Conservation (phyloP, 2,329 filamentous ascomycete genomes). For the Blastomyces gilchristii region DNA sequence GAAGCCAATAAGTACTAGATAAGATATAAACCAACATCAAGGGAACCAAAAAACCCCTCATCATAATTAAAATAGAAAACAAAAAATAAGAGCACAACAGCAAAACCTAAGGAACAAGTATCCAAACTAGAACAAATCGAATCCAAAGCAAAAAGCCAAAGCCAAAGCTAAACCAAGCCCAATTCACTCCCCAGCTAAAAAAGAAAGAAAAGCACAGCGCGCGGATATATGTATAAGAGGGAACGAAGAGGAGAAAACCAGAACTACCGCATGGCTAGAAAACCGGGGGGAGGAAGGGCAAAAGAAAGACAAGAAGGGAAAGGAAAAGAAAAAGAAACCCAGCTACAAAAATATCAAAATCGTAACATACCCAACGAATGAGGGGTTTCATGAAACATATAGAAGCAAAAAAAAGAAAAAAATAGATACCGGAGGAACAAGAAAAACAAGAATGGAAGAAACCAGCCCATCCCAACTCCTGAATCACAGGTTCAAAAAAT, state of each 20-base stretch:
- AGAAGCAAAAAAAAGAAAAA: neutral
- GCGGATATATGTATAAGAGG: conserved; percentile 12
- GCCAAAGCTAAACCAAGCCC: neutral
- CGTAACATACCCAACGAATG: neutral
- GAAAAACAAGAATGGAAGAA: neutral
- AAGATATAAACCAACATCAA: neutral
- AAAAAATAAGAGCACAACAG: neutral
- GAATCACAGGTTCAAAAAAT: neutral
- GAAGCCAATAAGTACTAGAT: neutral
- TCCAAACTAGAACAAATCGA: neutral
- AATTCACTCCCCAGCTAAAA: conserved; percentile 4
- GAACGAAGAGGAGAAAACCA: conserved; percentile 19
- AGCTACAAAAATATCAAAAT: neutral
- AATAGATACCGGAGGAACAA: neutral
- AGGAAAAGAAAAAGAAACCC: neutral
- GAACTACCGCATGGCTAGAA: neutral
- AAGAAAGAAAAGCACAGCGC: conserved; percentile 1
- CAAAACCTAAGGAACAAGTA: neutral
- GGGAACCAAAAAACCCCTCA: neutral
- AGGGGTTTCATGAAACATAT: neutral
- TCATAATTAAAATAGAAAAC: neutral
- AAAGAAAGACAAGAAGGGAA: neutral
- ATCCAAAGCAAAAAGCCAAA: neutral
- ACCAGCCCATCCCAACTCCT: neutral
- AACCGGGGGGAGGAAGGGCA: neutral